Evolutionary conservation across 192 early-diverging fungal species (phyloP).

Genomic region (Tieghemiomyces parasiticus): DNA sequence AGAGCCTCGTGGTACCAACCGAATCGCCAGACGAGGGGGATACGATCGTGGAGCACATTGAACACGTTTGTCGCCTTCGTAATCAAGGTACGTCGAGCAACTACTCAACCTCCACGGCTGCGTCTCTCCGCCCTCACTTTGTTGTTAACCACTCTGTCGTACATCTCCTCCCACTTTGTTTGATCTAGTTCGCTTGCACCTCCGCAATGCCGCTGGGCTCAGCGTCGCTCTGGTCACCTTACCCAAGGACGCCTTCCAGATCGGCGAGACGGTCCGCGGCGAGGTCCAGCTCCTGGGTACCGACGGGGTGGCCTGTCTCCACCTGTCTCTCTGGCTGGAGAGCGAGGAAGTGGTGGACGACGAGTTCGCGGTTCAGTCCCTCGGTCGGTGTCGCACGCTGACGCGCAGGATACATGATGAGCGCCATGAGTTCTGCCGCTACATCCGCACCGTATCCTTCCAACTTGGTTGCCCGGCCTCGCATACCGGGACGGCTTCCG

Average conservation of each 20-base stretch:
- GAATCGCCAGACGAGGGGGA: background rate
- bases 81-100: background rate
- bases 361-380: background rate
- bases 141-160: background rate
- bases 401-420: background rate
- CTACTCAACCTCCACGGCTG: background rate
- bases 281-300: background rate
- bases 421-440: background rate
- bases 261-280: constrained; percentile 8
- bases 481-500: no score
- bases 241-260: constrained; percentile 1
- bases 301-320: background rate
- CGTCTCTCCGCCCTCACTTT: background rate
- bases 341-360: background rate
- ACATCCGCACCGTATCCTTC: background rate
- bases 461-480: background rate
- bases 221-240: background rate
- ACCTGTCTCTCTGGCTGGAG: constrained; percentile 6
- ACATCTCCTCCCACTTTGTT: background rate
- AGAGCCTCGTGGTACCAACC: background rate
- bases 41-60: background rate
- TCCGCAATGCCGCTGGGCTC: background rate
- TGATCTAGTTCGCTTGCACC: background rate
- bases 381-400: background rate
- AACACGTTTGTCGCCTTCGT: constrained; percentile 1